phyloP scores from a whole-genome alignment of 257 asterid genomes.

The Primulina huaijiensis region DNA sequence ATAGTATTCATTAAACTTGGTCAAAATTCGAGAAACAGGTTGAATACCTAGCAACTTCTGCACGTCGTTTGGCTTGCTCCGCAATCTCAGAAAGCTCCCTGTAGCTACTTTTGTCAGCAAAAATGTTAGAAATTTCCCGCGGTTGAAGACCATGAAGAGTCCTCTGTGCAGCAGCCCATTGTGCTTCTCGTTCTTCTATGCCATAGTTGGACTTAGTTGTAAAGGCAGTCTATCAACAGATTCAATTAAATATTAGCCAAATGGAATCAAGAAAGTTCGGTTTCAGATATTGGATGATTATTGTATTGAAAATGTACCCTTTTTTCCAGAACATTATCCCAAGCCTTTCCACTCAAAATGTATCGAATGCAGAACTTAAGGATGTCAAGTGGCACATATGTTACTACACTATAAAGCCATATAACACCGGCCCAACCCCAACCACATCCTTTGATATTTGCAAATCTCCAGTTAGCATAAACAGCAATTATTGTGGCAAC shows the following conservation, averaged over 20 bases:
- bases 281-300: not conserved
- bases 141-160: constrained; percentile 91
- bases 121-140: constrained; percentile 53
- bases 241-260: not conserved
- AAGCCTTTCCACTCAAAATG: constrained; percentile 81
- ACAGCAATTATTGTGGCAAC: constrained; percentile 87
- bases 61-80: constrained; percentile 88
- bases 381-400: constrained; percentile 74
- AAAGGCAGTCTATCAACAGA: constrained; percentile 61
- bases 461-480: constrained; percentile 85
- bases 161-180: constrained; percentile 95
- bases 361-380: constrained; percentile 78
- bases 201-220: constrained; percentile 91
- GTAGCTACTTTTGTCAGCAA: constrained; percentile 73
- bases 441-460: constrained; percentile 78
- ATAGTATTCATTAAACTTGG: not conserved
- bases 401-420: constrained; percentile 70
- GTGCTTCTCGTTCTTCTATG: constrained; percentile 92
- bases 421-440: constrained; percentile 99
- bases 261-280: not conserved
- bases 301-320: constrained; percentile 40
- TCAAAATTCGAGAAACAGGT: constrained; percentile 1
- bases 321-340: constrained; percentile 78
- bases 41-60: constrained; percentile 84
- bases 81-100: constrained; percentile 89